A percentile compares a stretch with the other conserved stretches of the same genome.
phyloP scores from a whole-genome alignment of 2,329 filamentous ascomycete species.

The Cercospora brassicicola region DNA sequence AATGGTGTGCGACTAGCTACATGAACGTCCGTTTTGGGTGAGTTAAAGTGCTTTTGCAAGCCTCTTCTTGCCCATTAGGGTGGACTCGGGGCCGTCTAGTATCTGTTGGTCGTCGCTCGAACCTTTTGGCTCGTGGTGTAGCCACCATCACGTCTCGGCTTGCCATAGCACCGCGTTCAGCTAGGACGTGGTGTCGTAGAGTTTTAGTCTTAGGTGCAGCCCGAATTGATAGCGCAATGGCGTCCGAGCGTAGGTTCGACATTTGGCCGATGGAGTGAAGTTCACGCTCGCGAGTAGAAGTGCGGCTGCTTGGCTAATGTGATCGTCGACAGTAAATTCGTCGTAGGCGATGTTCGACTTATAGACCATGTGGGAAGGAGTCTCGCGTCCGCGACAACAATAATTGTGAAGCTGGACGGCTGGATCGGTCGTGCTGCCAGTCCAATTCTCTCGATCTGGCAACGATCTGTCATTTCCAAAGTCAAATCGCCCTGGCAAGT shows the following conservation, averaged over 20 bases:
- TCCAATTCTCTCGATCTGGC: neutral
- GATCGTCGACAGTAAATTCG: neutral
- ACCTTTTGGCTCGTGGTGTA: neutral
- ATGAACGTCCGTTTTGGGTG: neutral
- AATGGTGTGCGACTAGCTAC: neutral
- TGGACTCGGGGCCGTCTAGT: neutral
- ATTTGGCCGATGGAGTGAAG: neutral
- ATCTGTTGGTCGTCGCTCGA: neutral
- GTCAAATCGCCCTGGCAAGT: neutral
- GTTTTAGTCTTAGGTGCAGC: neutral
- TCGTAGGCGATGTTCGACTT: neutral
- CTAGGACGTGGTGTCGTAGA: neutral
- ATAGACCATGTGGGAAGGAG: neutral
- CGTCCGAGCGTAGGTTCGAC: neutral
- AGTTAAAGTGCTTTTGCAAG: neutral
- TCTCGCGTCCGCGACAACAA: neutral
- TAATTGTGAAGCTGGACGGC: neutral
- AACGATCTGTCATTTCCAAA: neutral
- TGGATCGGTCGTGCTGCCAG: neutral
- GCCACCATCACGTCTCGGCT: neutral
- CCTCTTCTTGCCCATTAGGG: neutral
- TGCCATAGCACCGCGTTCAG: neutral
- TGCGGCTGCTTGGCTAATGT: neutral
- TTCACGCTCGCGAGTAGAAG: neutral
- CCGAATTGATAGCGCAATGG: neutral